Conservation (phyloP, 148 eudicot species). For the Camellia japonica region DNA sequence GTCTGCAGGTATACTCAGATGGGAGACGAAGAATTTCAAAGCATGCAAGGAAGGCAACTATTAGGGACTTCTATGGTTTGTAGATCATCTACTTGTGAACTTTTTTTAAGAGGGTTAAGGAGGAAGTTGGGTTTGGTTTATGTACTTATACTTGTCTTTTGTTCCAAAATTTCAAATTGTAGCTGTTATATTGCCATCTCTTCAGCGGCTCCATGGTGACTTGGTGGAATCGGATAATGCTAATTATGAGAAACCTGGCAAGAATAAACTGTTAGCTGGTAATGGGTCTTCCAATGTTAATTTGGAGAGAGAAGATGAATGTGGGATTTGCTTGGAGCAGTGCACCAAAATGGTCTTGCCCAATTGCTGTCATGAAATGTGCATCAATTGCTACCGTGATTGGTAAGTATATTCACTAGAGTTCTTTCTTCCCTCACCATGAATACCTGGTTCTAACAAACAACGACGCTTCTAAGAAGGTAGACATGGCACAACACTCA, state of each 20-base stretch:
- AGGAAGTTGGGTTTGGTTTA: not conserved
- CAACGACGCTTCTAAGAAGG: no score
- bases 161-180: slow-evolving; percentile 18
- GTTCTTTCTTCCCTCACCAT: not conserved
- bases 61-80: slow-evolving; percentile 79
- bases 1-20: slow-evolving; percentile 56
- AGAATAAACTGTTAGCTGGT: slow-evolving; percentile 29
- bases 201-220: slow-evolving; percentile 60
- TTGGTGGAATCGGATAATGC: slow-evolving; percentile 38
- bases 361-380: slow-evolving; percentile 83
- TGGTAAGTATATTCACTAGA: slow-evolving; percentile 36
- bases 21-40: slow-evolving; percentile 46
- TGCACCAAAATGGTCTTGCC: slow-evolving; percentile 81
- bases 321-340: slow-evolving; percentile 78
- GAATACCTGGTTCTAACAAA: not conserved
- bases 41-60: slow-evolving; percentile 60
- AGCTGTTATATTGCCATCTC: slow-evolving; percentile 80
- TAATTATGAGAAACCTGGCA: slow-evolving; percentile 24
- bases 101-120: not conserved
- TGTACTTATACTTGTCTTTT: not conserved
- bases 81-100: not conserved
- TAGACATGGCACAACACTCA: no score
- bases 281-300: slow-evolving; percentile 32
- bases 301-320: slow-evolving; percentile 75
- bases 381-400: slow-evolving; percentile 76